Base-by-base conservation (phyloP, 2,329 filamentous ascomycete genomes). In the Cladosporium halotolerans region DNA sequence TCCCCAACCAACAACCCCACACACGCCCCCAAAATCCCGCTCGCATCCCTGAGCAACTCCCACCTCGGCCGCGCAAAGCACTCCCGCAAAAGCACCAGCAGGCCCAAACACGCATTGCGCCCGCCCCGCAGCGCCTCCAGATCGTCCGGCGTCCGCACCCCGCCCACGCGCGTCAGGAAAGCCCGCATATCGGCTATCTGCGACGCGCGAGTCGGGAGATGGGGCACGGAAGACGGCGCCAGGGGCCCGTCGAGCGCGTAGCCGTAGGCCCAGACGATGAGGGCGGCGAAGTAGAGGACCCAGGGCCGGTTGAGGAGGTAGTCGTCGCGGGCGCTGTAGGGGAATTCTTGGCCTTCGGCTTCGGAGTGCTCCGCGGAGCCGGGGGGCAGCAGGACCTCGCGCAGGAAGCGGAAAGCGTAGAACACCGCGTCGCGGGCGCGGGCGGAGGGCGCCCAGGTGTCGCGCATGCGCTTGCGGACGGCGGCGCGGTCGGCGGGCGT, bases 221-320 rank as follows among this genome's bases (percentile, higher is more conserved):
- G n/a, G n/a, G n/a, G 73, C 72, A 61, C 71, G 77, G 47, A 57
- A 6, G 60, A 58, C 2, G 57, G 53, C 19, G 40, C 54, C n/a
- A 67, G 55, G 0, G 89, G 81, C 0, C 93, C 93, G 61, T 97
- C 93, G 16, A 95, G 75, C 0, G 92, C 90, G 66, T 84, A 96
- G 2, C 91, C 92, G 64, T 97, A 99, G 56, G 84, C 89, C 93
- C 93, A 99, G 1, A 97, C 88, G 18, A 96, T 89, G 11, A 99
- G 78, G 0, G 85, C 84, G 1, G 93, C 89, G 66, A 96, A 95
- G 71, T 96, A 99, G 48, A 97, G 76, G 9, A 96, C 90, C 92
- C 93, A 99, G 0, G 92, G 89, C 13, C 93, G 80, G 65, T 97
- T 95, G 55, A 97, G 79, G 1, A 96, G 78, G 50, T 90, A 87